Evolutionary conservation across 140 eudicot species (phyloP), one percentile per base, ranked within the genome.

Genomic region (Oenanthe javanica): DNA sequence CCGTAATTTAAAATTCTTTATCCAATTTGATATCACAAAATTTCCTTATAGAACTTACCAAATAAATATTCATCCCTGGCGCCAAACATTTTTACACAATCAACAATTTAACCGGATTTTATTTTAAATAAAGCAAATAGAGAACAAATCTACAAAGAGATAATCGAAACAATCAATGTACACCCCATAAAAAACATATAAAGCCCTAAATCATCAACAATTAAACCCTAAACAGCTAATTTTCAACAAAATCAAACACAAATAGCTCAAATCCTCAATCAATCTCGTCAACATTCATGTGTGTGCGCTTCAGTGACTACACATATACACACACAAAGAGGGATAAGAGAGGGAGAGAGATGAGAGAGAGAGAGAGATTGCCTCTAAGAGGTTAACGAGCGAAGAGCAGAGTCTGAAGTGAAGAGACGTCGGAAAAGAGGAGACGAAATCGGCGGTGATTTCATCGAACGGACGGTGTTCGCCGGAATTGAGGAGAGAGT

Each of bases 381-480:
- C 97, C 86, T 91, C 89, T 42, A 89, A 38, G 78, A 91, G 97
- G 72, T 88, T 78, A 74, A 87, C 81, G 70, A 94, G 93, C 9
- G 98, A 82, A 71, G 92, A 86, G 82, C 92, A 91, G 82, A 85
- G 83, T 9, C 81, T 72, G 77, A 86, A 83, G 45, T 81, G 91
- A 45, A 79, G 81, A 52, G 88, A 77, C 23, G 83, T 78, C 1
- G 96, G 91, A 76, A 91, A 85, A 21, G 72, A 81, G 36, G 92
- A 85, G 76, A 51, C 31, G 83, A 91, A 90, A 25, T 90, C 96
- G 19, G 81, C 36, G 43, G 87, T 72, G 79, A 92, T 86, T 25
- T 94, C 97, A 38, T 92, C 87, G 48, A 91, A 5, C 1, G 97
- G 88, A 4, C 90, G 87, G 61, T 85, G 87, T 13, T 93, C 94